phyloP scores from a whole-genome alignment of 257 asterid species.

The Gynochthodes officinalis region DNA sequence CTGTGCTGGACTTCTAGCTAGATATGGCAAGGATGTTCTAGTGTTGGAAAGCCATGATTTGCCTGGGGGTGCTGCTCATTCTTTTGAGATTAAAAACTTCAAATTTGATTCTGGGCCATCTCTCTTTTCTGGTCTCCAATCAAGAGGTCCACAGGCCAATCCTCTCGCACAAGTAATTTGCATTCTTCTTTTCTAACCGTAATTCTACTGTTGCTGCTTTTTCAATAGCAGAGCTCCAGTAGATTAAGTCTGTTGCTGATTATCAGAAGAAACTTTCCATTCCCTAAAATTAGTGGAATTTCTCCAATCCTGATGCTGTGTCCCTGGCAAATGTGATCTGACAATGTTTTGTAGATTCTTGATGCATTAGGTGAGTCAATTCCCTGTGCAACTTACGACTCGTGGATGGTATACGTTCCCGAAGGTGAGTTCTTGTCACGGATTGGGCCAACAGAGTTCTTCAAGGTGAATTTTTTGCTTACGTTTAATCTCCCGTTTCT shows the following conservation, averaged over 20 bases:
- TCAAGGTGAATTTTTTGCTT: conserved; percentile 47
- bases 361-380: conserved; percentile 88
- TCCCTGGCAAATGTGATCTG: neutral
- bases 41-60: conserved; percentile 87
- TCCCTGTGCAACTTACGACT: conserved; percentile 69
- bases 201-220: neutral
- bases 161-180: conserved; percentile 82
- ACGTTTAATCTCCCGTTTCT: conserved; percentile 23
- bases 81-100: conserved; percentile 70
- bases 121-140: conserved; percentile 84
- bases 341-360: conserved; percentile 54
- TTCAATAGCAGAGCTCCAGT: neutral
- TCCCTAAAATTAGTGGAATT: too few species aligned
- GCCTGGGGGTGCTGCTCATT: conserved; percentile 97
- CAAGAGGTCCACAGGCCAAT: conserved; percentile 94
- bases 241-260: neutral
- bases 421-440: conserved; percentile 98
- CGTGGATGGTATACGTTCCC: conserved; percentile 94
- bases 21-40: conserved; percentile 75
- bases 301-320: neutral
- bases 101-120: conserved; percentile 96
- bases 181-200: neutral
- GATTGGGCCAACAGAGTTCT: conserved; percentile 93
- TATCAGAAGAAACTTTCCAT: neutral
- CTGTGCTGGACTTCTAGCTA: conserved; percentile 84